These are phyloP conservation scores for Globisporangium spinosum DNA, from an alignment of 352 stramenopile species.

Conservation along the genomic window DNA sequence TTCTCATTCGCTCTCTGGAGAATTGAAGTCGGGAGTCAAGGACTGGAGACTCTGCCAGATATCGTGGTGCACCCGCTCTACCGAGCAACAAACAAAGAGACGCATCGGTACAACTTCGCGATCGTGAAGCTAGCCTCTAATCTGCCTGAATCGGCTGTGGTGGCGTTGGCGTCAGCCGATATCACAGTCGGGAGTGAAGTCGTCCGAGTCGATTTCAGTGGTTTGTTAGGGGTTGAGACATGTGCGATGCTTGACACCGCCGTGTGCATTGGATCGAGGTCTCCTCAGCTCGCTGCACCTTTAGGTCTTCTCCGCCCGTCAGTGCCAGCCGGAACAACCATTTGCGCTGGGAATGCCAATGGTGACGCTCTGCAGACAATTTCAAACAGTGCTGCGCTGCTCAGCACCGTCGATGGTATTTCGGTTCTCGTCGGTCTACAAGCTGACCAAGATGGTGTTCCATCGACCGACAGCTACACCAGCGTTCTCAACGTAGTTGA, in stretches of 20 bases:
- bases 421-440: constrained; percentile 9
- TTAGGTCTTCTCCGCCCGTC: not conserved
- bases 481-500: constrained; percentile 1
- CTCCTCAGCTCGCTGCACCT: not conserved
- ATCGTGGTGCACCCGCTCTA: constrained; percentile 5
- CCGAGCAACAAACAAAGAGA: not conserved
- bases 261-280: not conserved
- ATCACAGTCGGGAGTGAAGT: not conserved
- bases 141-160: not conserved
- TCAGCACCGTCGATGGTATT: not conserved
- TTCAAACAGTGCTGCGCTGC: not conserved
- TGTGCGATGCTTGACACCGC: not conserved
- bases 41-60: too few relatives aligned
- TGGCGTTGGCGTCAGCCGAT: not conserved
- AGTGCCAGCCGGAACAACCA: not conserved
- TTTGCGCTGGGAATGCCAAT: constrained; percentile 10
- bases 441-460: not conserved
- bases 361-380: too few relatives aligned
- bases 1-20: not conserved
- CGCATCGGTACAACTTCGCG: constrained; percentile 1
- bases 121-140: not conserved
- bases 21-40: too few relatives aligned
- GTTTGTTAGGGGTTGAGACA: not conserved
- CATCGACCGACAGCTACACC: not conserved
- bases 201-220: not conserved